These are phyloP conservation scores for Eucalyptus pumila DNA, from an alignment of 345 rosid species.

Conservation along the genomic window DNA sequence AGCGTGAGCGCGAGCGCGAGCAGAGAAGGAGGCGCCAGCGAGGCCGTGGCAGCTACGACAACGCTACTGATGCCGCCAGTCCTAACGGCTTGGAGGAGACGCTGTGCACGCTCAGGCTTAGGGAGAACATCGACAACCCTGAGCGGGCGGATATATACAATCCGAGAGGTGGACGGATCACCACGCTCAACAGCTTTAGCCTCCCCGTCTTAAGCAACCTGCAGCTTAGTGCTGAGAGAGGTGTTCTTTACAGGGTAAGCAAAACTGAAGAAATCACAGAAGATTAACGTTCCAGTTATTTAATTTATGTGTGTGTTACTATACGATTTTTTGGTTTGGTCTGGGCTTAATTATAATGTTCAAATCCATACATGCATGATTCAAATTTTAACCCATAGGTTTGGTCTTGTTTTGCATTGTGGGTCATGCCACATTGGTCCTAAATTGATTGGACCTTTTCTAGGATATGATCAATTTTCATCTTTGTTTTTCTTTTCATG, in stretches of 20 bases:
- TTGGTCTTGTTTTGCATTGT: background rate
- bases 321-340: accelerated
- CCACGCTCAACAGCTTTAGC: slow-evolving; percentile 29
- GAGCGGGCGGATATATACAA: slow-evolving; percentile 37
- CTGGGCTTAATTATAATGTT: background rate
- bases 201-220: slow-evolving; percentile 42
- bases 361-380: background rate
- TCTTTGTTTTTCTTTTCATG: background rate
- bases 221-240: slow-evolving; percentile 44
- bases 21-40: background rate
- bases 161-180: slow-evolving; percentile 48
- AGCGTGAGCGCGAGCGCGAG: background rate
- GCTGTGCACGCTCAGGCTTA: slow-evolving; percentile 33
- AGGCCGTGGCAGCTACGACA: background rate
- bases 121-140: slow-evolving; percentile 30
- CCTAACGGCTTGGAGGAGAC: slow-evolving; percentile 55
- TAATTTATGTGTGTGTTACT: background rate
- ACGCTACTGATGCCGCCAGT: background rate
- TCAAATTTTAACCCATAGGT: background rate
- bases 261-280: background rate
- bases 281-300: background rate
- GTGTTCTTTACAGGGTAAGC: slow-evolving; percentile 21
- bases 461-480: background rate
- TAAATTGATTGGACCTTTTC: background rate
- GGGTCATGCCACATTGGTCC: background rate